A percentile compares a stretch with the other conserved stretches of the same genome.
Evolutionary conservation across 768 basidiomycete species (phyloP).

Genomic region (Tephrocybe sp.): DNA sequence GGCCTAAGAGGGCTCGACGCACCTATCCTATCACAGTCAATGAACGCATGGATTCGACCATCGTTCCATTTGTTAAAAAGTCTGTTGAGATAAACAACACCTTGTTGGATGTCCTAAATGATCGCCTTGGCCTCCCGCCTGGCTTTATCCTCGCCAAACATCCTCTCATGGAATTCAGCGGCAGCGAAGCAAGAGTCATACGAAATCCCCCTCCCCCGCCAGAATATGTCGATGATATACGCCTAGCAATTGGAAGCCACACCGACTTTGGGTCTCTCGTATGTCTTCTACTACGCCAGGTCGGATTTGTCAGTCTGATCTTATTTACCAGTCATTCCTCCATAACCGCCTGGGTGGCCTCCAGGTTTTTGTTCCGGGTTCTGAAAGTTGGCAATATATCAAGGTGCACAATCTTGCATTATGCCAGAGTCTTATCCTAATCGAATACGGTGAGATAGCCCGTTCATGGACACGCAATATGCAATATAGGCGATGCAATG

Average conservation of each 20-base stretch:
- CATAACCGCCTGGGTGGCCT: slow-evolving; percentile 71
- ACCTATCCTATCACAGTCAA: slow-evolving; percentile 52
- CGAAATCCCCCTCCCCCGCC: slow-evolving; percentile 42
- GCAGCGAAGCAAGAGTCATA: slow-evolving; percentile 58
- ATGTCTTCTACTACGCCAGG: slow-evolving; percentile 20
- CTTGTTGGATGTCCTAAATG: slow-evolving; percentile 56
- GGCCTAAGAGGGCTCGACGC: slow-evolving; percentile 51
- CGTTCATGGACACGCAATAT: slow-evolving; percentile 51
- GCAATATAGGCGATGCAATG: slow-evolving; percentile 42
- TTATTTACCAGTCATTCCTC: slow-evolving; percentile 54
- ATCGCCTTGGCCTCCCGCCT: slow-evolving; percentile 49
- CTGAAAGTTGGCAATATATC: slow-evolving; percentile 66
- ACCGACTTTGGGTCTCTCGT: slow-evolving; percentile 76
- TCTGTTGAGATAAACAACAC: slow-evolving; percentile 56
- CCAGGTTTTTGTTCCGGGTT: slow-evolving; percentile 63
- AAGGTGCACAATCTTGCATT: slow-evolving; percentile 36
- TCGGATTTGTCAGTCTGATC: slow-evolving; percentile 33
- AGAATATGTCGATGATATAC: slow-evolving; percentile 33
- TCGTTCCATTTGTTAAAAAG: slow-evolving; percentile 58
- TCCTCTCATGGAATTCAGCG: slow-evolving; percentile 43
- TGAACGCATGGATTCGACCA: slow-evolving; percentile 45
- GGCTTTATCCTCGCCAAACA: slow-evolving; percentile 49
- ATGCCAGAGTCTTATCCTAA: background rate
- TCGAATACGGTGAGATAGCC: slow-evolving; percentile 28
- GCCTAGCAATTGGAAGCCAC: slow-evolving; percentile 47